phyloP scores from a whole-genome alignment of 495 filamentous ascomycete genomes.

The Cairneyella variabilis region DNA sequence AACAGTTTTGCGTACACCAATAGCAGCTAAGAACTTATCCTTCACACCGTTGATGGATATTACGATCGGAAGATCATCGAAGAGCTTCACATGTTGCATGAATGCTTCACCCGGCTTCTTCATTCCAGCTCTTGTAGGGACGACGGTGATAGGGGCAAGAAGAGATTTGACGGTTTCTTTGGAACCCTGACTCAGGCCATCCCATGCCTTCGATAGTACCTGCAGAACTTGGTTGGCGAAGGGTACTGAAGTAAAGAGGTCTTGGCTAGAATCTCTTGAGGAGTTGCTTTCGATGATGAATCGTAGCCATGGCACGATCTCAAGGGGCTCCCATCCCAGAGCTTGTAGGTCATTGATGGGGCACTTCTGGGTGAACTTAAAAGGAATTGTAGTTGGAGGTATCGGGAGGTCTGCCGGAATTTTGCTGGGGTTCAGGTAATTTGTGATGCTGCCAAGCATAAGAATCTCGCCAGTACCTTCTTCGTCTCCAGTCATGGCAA shows the following conservation, averaged over 20 bases:
- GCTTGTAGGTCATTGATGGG: conserved; percentile 56
- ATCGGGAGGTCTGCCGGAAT: conserved; percentile 81
- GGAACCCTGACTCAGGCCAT: conserved; percentile 58
- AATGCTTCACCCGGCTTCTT: conserved; percentile 82
- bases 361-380: conserved; percentile 57
- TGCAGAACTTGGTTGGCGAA: conserved; percentile 78
- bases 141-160: conserved; percentile 64
- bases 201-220: conserved; percentile 85
- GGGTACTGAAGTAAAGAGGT: conserved; percentile 63
- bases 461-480: conserved; percentile 62
- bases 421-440: conserved; percentile 67
- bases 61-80: conserved; percentile 85
- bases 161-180: conserved; percentile 61
- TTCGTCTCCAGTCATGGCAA: conserved; percentile 69
- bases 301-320: conserved; percentile 75
- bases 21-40: conserved; percentile 76
- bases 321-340: conserved; percentile 78
- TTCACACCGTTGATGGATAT: conserved; percentile 72
- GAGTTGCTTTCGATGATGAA: conserved; percentile 66
- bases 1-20: conserved; percentile 85
- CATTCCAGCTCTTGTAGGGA: conserved; percentile 92
- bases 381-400: conserved; percentile 78
- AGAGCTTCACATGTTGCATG: conserved; percentile 87
- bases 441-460: conserved; percentile 66
- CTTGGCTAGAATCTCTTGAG: conserved; percentile 40